Evolutionary conservation across 148 eudicot genomes (phyloP).

Genomic region (Arbutus unedo): DNA sequence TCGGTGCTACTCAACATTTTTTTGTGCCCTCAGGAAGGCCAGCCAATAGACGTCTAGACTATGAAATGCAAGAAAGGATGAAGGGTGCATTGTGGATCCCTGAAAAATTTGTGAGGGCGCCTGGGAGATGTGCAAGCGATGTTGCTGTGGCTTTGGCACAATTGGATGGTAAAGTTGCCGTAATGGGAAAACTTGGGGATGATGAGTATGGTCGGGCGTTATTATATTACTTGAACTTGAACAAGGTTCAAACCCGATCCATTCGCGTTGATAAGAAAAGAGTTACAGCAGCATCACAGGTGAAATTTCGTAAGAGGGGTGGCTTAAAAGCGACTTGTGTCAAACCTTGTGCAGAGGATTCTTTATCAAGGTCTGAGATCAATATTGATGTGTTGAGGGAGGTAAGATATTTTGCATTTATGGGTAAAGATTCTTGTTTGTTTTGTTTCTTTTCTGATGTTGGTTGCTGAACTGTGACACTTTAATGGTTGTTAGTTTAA

Average conservation of each 20-base stretch:
- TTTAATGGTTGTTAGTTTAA: not conserved
- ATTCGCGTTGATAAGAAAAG: constrained; percentile 59
- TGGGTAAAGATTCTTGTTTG: not conserved
- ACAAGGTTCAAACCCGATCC: constrained; percentile 74
- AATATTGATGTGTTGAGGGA: constrained; percentile 86
- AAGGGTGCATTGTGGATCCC: constrained; percentile 78
- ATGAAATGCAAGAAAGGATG: constrained; percentile 60
- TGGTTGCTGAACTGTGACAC: not conserved
- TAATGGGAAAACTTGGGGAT: constrained; percentile 92
- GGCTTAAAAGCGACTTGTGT: constrained; percentile 51
- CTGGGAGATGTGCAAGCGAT: constrained; percentile 84
- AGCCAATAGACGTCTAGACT: constrained; percentile 76
- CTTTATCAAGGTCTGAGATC: constrained; percentile 70
- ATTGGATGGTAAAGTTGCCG: constrained; percentile 77
- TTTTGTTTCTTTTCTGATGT: not conserved
- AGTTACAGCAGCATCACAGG: constrained; percentile 58
- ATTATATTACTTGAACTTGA: constrained; percentile 56
- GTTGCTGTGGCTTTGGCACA: constrained; percentile 78
- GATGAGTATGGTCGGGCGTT: constrained; percentile 76
- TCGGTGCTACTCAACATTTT: constrained; percentile 78
- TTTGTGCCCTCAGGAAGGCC: constrained; percentile 82
- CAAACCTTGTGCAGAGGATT: constrained; percentile 90
- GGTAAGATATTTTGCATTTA: constrained; percentile 37
- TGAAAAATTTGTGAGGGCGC: constrained; percentile 75
- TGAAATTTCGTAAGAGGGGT: constrained; percentile 83